Conservation (phyloP, 163 green algal genomes). For the Chlamydomonas reinhardtii region DNA sequence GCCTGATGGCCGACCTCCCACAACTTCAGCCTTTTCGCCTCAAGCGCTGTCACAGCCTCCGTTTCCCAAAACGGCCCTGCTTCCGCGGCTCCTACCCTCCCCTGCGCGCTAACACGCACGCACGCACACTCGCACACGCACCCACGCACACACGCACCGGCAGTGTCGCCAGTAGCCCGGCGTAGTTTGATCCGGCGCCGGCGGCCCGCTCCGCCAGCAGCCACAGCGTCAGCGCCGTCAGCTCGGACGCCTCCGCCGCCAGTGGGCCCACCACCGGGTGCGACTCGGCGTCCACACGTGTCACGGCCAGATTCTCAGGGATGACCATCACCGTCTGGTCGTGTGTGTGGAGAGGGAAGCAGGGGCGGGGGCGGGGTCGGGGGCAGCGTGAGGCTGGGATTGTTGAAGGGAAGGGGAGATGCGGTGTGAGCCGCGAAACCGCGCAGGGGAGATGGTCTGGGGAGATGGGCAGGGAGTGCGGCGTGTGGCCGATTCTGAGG, state of each 20-base stretch:
- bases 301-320: constrained; percentile 82
- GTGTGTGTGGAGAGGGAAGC: not conserved
- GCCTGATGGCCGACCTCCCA: too few species aligned
- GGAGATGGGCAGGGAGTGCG: too few species aligned
- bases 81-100: too few species aligned
- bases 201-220: constrained; percentile 82
- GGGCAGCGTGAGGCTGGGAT: too few species aligned
- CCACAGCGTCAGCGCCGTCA: constrained; percentile 89
- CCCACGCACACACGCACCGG: constrained; percentile 46
- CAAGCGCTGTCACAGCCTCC: too few species aligned
- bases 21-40: too few species aligned
- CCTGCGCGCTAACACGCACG: too few species aligned
- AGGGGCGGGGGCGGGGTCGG: not conserved
- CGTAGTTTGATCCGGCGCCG: constrained; percentile 57
- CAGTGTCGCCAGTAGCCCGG: constrained; percentile 59
- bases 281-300: constrained; percentile 79
- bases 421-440: too few species aligned
- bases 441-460: too few species aligned
- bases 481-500: too few species aligned
- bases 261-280: constrained; percentile 70
- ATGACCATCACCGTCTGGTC: constrained; percentile 70
- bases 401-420: too few species aligned
- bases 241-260: constrained; percentile 77
- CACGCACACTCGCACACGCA: not conserved
- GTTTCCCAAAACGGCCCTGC: too few species aligned